Base-by-base conservation (phyloP, 352 stramenopile species). In the Globisporangium barbulae region DNA sequence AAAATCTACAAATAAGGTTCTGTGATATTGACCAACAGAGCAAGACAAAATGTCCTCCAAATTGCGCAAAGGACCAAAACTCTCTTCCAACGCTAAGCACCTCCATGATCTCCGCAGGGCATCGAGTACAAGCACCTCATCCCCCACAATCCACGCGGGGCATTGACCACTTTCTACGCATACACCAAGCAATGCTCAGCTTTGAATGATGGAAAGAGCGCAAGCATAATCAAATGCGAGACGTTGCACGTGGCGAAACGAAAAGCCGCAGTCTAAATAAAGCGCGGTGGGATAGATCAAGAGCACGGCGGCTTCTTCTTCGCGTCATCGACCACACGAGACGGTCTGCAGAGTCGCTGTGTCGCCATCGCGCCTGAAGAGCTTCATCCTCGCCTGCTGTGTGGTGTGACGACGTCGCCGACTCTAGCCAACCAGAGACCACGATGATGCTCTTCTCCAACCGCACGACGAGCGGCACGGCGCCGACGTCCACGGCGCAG, bases 391-490 rank as follows among this genome's bases (percentile, higher is more conserved):
- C 53, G 3, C 4, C 21, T 49, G 19, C 19, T 42, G 52, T n/a
- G 30, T 22, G 19, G 9, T 6, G 30, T 35, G 25, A 56, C 6
- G 31, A 37, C 31, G 6, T 30, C 19, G 31, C 3, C 15, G 48
- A 30, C 10, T 17, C 5, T 21, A 28, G 25, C n/a, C 5, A 30
- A 39, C 8, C 10, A 19, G 25, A 48, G 25, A 21, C 31, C 50
- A 49, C 21, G 22, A 80, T 80, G 75, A 79, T 78, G 73, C 71
- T 79, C 69, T 80, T 82, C 50, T 79, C 72, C 28, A 73, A 66
- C 12, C 63, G 58, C 45, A 66, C 59, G 19, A 33, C 53, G 10
- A 82, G 63, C 44, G 69, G 53, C 15, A 57, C 69, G 21, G 61
- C 52, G 21, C 58, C 69, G 28, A 54, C 66, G 0, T 62, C 72